phyloP scores from a whole-genome alignment of 108 stramenopile species.

The Ochromonas danica region DNA sequence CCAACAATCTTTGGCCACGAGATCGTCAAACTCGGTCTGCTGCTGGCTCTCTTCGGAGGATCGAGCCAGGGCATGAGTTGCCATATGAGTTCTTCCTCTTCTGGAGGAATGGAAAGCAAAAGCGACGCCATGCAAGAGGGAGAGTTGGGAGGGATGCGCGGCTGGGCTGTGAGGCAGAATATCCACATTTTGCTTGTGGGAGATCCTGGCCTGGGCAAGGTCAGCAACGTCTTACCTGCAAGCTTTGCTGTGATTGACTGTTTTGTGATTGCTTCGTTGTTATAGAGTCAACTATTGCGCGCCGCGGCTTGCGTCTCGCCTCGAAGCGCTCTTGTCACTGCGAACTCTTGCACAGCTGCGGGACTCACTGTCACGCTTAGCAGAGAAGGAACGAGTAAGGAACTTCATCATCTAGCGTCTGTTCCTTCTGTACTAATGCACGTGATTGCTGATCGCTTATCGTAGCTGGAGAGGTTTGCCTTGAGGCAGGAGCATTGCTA shows the following conservation, averaged over 20 bases:
- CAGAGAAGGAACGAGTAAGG: background rate
- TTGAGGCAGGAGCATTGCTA: slow-evolving; percentile 95
- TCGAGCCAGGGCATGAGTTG: slow-evolving; percentile 52
- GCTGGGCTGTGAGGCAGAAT: slow-evolving; percentile 38
- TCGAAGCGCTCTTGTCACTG: slow-evolving; percentile 91
- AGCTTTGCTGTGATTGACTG: background rate
- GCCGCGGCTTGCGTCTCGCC: slow-evolving; percentile 83
- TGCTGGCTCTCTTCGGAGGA: slow-evolving; percentile 89
- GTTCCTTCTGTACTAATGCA: too few relatives aligned
- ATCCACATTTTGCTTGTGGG: slow-evolving; percentile 57
- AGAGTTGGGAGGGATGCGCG: background rate
- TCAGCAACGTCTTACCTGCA: too few relatives aligned
- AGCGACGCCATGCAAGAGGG: background rate
- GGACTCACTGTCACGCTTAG: slow-evolving; percentile 18
- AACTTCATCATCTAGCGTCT: background rate
- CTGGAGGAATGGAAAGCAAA: background rate
- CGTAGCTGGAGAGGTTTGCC: slow-evolving; percentile 68
- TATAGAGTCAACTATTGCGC: slow-evolving; percentile 77
- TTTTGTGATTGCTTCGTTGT: background rate
- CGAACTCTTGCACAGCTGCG: slow-evolving; percentile 85
- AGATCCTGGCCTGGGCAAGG: slow-evolving; percentile 85
- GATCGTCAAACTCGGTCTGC: slow-evolving; percentile 92
- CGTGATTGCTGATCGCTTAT: slow-evolving; percentile 79
- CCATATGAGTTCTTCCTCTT: background rate
- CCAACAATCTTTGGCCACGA: slow-evolving; percentile 96